These are phyloP conservation scores for Cenococcum geophilum DNA, from an alignment of 495 filamentous ascomycete genomes.

Conservation along the genomic window DNA sequence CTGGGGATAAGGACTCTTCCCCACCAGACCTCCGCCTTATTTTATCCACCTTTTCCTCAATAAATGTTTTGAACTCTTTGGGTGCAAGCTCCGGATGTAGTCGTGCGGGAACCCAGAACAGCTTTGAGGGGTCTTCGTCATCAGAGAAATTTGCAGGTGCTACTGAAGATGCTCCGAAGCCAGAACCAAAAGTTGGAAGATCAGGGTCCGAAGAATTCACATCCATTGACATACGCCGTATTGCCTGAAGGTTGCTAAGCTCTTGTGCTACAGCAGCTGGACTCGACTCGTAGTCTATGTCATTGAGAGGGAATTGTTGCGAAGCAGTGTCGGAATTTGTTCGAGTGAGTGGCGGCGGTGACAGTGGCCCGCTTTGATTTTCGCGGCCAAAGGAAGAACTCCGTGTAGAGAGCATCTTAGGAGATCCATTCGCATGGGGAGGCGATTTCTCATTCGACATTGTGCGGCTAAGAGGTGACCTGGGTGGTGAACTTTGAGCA, in stretches of 20 bases:
- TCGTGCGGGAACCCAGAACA: constrained; percentile 94
- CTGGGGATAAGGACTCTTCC: constrained; percentile 54
- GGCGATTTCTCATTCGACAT: constrained; percentile 13
- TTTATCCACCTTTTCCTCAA: constrained; percentile 83
- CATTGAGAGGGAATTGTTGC: constrained; percentile 75
- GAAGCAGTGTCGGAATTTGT: constrained; percentile 62
- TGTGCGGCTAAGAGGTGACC: constrained; percentile 18
- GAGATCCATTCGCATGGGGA: constrained; percentile 23
- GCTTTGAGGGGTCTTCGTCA: constrained; percentile 78
- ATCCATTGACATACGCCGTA: constrained; percentile 98
- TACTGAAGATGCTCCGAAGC: constrained; percentile 58
- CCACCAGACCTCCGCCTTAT: constrained; percentile 82
- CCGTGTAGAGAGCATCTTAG: constrained; percentile 14
- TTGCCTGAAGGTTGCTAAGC: constrained; percentile 87
- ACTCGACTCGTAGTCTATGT: constrained; percentile 87
- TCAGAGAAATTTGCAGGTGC: constrained; percentile 68
- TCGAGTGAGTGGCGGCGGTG: constrained; percentile 52
- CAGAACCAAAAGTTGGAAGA: constrained; percentile 71
- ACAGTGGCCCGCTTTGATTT: constrained; percentile 51
- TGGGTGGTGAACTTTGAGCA: constrained; percentile 22
- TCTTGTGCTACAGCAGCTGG: constrained; percentile 92
- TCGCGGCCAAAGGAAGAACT: constrained; percentile 48
- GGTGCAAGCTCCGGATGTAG: constrained; percentile 93
- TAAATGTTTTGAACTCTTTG: constrained; percentile 92
- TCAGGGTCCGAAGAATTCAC: constrained; percentile 91